Evolutionary conservation across 306 rosid species (phyloP).

Genomic region (Cicer pinnatifidum): DNA sequence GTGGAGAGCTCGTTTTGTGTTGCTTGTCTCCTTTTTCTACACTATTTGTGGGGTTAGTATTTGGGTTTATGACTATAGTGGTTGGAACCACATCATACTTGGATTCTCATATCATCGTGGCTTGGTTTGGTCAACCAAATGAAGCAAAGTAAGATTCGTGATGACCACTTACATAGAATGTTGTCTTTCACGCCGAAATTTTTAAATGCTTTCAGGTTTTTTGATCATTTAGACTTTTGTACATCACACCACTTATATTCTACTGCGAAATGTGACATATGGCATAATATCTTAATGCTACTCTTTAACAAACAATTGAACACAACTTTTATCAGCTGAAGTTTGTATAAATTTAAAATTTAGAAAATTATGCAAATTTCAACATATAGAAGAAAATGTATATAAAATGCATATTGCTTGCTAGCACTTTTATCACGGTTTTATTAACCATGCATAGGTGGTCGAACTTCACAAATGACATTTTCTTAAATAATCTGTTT

Average conservation of each 20-base stretch:
- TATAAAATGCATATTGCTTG: too few species aligned
- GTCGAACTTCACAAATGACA: background rate
- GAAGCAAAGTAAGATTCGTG: conserved; percentile 42
- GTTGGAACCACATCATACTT: conserved; percentile 35
- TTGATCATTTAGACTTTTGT: conserved; percentile 2
- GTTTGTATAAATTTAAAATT: too few species aligned
- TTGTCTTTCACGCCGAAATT: conserved; percentile 12
- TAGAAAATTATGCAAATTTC: too few species aligned
- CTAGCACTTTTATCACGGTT: background rate
- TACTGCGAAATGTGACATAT: background rate
- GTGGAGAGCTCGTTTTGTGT: conserved; percentile 76
- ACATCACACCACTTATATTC: background rate
- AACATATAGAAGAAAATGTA: too few species aligned
- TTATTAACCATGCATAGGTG: background rate
- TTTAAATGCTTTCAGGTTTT: background rate
- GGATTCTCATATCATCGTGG: conserved; percentile 10
- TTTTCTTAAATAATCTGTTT: background rate
- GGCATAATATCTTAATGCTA: background rate
- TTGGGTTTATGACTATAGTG: conserved; percentile 38
- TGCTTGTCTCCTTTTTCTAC: conserved; percentile 30
- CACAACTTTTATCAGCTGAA: too few species aligned
- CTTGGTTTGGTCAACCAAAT: conserved; percentile 49
- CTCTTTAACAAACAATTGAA: too few species aligned
- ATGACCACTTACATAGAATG: conserved; percentile 40
- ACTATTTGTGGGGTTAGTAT: conserved; percentile 4